Conservation (phyloP, 2,329 filamentous ascomycete species). For the Metarhizium sp. region DNA sequence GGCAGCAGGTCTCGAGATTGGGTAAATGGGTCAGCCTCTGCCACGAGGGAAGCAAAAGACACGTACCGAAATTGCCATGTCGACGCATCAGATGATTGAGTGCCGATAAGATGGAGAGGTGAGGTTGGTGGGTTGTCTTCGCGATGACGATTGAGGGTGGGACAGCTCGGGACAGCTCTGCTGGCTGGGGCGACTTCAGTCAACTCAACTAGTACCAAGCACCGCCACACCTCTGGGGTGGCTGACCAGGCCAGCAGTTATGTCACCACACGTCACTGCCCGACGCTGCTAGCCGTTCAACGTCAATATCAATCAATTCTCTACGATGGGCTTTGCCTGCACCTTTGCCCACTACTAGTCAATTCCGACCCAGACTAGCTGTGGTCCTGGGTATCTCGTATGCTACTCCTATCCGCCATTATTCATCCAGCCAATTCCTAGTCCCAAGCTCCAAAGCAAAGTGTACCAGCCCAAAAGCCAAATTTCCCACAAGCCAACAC, state of each 20-base stretch:
- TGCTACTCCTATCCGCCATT: not conserved
- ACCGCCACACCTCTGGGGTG: conserved; percentile 2
- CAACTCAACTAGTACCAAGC: not conserved
- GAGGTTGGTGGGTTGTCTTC: conserved; percentile 2
- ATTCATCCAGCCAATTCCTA: not conserved
- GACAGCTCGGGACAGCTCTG: conserved; percentile 15
- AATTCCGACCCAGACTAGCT: conserved; percentile 3
- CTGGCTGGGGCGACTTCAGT: not conserved
- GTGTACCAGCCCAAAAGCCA: not conserved
- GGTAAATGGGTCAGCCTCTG: not conserved
- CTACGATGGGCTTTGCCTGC: not conserved
- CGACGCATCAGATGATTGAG: conserved; percentile 15
- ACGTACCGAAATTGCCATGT: conserved; percentile 26
- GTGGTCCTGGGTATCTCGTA: conserved; percentile 8
- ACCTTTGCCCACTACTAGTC: not conserved
- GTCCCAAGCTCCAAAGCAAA: not conserved
- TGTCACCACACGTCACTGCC: no score
- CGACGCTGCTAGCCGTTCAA: not conserved
- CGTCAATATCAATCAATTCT: not conserved
- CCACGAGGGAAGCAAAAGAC: no score
- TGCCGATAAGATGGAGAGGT: not conserved
- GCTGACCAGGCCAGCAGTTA: conserved; percentile 7
- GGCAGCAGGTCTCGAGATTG: no score
- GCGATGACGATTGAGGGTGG: conserved; percentile 24
- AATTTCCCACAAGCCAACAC: not conserved